phyloP scores from a whole-genome alignment of 371 early-diverging fungal species.

The Rhizomucor miehei region DNA sequence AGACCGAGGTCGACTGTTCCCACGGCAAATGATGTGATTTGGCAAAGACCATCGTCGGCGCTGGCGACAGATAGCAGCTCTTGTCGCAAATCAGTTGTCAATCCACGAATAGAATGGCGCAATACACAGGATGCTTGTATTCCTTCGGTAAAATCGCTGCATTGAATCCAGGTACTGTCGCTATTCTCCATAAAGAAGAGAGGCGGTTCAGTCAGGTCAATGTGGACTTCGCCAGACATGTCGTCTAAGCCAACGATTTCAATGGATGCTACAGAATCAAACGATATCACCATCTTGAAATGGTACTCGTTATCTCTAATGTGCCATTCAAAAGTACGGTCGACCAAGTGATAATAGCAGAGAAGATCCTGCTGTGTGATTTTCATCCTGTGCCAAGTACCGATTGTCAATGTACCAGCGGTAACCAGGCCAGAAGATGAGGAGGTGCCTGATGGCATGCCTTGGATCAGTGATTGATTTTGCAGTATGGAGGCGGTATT shows the following conservation, averaged over 20 bases:
- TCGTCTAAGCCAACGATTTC: conserved; percentile 33
- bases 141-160: conserved; percentile 78
- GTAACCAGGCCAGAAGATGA: conserved; percentile 7
- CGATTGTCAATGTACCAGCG: conserved; percentile 43
- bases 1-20: no score
- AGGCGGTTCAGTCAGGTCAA: conserved; percentile 61
- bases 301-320: conserved; percentile 64
- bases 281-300: conserved; percentile 67
- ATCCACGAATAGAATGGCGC: conserved; percentile 63
- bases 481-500: no score
- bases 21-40: conserved; percentile 29
- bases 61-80: conserved; percentile 40
- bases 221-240: conserved; percentile 51
- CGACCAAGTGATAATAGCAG: conserved; percentile 52
- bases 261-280: conserved; percentile 29
- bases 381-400: conserved; percentile 77
- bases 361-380: conserved; percentile 56
- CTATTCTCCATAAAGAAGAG: conserved; percentile 60
- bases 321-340: conserved; percentile 68
- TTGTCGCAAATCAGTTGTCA: conserved; percentile 49
- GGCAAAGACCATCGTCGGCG: conserved; percentile 30
- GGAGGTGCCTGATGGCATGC: not conserved
- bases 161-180: conserved; percentile 56
- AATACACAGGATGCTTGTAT: conserved; percentile 66
- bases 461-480: no score